Evolutionary conservation across 2,329 filamentous ascomycete species (phyloP).

Genomic region (Aspergillus sp.): DNA sequence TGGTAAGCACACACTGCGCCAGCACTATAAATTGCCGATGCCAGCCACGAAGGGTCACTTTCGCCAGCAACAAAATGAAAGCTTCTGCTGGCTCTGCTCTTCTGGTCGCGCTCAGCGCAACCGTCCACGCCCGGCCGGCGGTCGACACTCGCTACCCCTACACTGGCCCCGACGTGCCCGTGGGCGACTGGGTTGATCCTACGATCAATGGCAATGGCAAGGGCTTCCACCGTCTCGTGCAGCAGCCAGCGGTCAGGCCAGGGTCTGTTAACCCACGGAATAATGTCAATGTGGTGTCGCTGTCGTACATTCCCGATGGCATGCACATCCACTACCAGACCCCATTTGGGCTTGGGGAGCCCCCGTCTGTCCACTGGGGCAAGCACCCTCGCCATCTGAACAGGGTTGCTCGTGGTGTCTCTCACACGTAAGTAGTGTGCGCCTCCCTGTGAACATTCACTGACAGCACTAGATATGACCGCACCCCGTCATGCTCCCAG

Average conservation of each 20-base stretch:
- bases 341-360: conserved; percentile 51
- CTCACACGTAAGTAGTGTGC: conserved; percentile 39
- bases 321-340: conserved; percentile 57
- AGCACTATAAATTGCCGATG: too few relatives aligned
- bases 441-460: background rate
- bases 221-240: conserved; percentile 52
- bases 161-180: conserved; percentile 49
- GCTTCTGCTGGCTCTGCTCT: too few relatives aligned
- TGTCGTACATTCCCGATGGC: conserved; percentile 50
- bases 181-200: conserved; percentile 54
- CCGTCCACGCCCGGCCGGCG: conserved; percentile 24
- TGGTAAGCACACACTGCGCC: too few relatives aligned
- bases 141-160: conserved; percentile 50
- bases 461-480: conserved; percentile 43
- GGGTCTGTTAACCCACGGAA: conserved; percentile 46
- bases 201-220: conserved; percentile 55
- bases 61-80: too few relatives aligned
- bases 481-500: conserved; percentile 52
- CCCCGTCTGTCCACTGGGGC: conserved; percentile 49
- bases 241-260: conserved; percentile 52
- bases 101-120: background rate
- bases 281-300: conserved; percentile 54
- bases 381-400: conserved; percentile 32
- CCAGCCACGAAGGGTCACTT: too few relatives aligned
- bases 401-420: conserved; percentile 39